These are phyloP conservation scores for Plasmodium cynomolgi DNA, from an alignment of 169 alveolate species.

Conservation along the genomic window DNA sequence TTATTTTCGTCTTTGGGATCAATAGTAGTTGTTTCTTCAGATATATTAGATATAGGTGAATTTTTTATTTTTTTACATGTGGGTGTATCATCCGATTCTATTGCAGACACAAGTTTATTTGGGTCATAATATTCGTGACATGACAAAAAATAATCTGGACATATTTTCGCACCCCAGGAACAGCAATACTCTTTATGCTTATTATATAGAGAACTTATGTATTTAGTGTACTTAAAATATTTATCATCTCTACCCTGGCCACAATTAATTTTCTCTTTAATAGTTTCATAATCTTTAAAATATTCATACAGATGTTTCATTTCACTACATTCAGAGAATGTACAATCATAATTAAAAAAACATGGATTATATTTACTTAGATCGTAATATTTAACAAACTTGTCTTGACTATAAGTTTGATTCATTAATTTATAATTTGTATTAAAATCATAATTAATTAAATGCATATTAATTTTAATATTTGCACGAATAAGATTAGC, in stretches of 20 bases:
- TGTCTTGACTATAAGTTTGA: too few relatives aligned
- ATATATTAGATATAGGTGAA: background rate
- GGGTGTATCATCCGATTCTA: background rate
- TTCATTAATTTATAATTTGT: background rate
- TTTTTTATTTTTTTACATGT: background rate
- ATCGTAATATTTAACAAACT: background rate
- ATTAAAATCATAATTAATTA: background rate
- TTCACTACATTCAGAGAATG: background rate
- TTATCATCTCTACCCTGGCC: background rate
- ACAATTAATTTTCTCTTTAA: background rate
- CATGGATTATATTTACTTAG: background rate
- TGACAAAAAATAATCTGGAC: background rate
- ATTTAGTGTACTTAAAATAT: background rate
- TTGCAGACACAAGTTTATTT: background rate
- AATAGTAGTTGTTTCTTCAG: background rate
- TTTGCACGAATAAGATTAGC: background rate
- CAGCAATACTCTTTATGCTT: background rate
- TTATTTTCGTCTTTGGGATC: background rate
- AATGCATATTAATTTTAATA: too few relatives aligned
- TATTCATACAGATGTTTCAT: background rate
- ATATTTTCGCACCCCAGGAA: background rate
- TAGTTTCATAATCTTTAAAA: background rate
- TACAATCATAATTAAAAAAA: background rate
- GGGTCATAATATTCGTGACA: background rate
- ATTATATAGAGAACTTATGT: background rate